These are phyloP conservation scores for Naganishia vaughanmartiniae DNA, from an alignment of 768 basidiomycete species.

Conservation along the genomic window DNA sequence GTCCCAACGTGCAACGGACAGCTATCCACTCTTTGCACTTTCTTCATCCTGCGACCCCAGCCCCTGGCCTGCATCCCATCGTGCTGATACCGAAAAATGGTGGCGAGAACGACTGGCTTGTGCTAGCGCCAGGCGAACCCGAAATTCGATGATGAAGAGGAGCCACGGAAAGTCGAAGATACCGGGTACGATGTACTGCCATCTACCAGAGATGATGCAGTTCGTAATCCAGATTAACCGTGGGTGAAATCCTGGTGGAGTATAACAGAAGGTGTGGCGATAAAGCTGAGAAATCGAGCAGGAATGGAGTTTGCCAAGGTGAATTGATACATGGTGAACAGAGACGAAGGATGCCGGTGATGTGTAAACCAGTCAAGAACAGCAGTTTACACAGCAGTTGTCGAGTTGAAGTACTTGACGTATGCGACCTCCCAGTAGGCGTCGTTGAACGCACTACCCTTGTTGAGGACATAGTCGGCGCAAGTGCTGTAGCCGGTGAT, in stretches of 20 bases:
- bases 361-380: not conserved
- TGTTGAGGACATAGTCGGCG: conserved; percentile 69
- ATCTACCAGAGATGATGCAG: not conserved
- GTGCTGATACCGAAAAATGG: not conserved
- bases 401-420: conserved; percentile 52
- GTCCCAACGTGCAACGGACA: not conserved
- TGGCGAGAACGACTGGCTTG: conserved; percentile 1
- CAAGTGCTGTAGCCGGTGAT: conserved; percentile 80
- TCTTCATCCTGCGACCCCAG: not conserved
- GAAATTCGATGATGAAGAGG: not conserved
- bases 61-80: not conserved
- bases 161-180: not conserved
- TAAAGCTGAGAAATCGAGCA: not conserved
- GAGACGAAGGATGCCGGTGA: not conserved
- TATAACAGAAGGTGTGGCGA: not conserved
- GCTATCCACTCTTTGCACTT: not conserved
- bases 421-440: conserved; percentile 51
- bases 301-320: not conserved
- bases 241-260: not conserved
- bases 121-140: not conserved
- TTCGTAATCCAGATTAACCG: not conserved
- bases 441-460: conserved; percentile 56
- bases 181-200: not conserved
- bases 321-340: not conserved
- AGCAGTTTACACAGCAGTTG: conserved; percentile 39